Evolutionary conservation across 2,329 filamentous ascomycete genomes (phyloP), one percentile per base, ranked within the genome.

Genomic region (Fusarium compactum): DNA sequence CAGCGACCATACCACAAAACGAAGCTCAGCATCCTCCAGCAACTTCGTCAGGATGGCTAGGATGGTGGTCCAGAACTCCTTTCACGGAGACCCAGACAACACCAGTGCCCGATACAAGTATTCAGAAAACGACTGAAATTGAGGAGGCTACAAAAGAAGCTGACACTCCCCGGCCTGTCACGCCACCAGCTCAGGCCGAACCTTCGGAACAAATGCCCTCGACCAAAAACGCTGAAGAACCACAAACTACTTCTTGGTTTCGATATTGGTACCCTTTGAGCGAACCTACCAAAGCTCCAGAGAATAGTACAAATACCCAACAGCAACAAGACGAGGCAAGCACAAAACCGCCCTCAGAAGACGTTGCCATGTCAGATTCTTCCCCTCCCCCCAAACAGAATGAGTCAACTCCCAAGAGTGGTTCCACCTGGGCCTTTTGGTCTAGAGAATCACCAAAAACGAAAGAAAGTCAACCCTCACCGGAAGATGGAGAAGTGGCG

Each of bases 361-460:
- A 86, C 67, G 74, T 85, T 71, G 73, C 81, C 67, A 78, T 84
- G 80, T 60, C 82, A 48, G 83, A 87, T 70, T 81, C 81, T 4
- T 76, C 80, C 7, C 66, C 78, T 16, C 57, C 78, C 9, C 59
- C 77, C 16, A 74, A 78, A 58, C 77, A 73, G 32, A 66, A 80
- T 58, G 74, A 76, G 11, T 74, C 80, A 3, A 75, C 79, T n/a
- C 84, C 84, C 8, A 82, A 85, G 18, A 82, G 84, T 20, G 87
- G 87, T 15, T 91, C 92, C 1, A 92, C 90, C 0, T 95, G 92
- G 92, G 92, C 91, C 0, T 95, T 95, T 71, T 95, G 92, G 92
- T 93, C 90, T 16, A 87, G 85, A 47, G 89, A 91, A 70, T 79
- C 83, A 3, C 77, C 81, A 10, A 82, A 80, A 43, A 71, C 78